Evolutionary conservation across 371 early-diverging fungal genomes (phyloP), one percentile per base, ranked within the genome.

Genomic region (Saksenaea vasiformis): DNA sequence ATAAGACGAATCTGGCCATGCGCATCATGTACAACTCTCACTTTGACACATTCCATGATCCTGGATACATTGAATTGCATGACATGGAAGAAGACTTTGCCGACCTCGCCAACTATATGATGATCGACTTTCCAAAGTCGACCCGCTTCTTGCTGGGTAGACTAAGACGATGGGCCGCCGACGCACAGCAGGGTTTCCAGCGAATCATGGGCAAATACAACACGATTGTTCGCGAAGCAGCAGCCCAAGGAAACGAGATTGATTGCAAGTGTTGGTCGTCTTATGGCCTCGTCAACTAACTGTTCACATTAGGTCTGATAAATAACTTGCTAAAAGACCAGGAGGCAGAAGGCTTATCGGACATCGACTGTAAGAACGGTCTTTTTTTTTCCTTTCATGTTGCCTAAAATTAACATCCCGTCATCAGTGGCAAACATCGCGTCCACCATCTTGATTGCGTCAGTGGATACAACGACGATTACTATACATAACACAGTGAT

Each of bases 341-440:
- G 36, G 61, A 61, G 36, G 47, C 47, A 24, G 61, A 61, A 34
- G 51, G 35, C 9, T 31, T 61, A 36, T 27, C 61, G n/a, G 61
- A 61, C 11, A 11, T 51, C n/a, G 61, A 35, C 9, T 7, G 61
- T 61, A 47, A 61, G 51, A 10, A 9, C 7, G 0, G 13, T 15
- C 17, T 55, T 24, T 0, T 15, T 5, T 0, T 22, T n/a, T n/a
- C n/a, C n/a, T n/a, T n/a, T n/a, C n/a, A n/a, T n/a, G n/a, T n/a
- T n/a, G n/a, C n/a, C 14, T 54, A 26, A 15, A 36, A 14, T 24
- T 56, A n/a, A 8, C 8, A 11, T 56, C 4, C 51, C 8, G 8
- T 22, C 10, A 5, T 10, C 17, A 56, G 57, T 36, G 39, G n/a
- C 15, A 2, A 56, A 56, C 36, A 37, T 56, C 13, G 57, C 57